phyloP scores from a whole-genome alignment of 1,139 yeast species.

The Yamadazyma sp. region DNA sequence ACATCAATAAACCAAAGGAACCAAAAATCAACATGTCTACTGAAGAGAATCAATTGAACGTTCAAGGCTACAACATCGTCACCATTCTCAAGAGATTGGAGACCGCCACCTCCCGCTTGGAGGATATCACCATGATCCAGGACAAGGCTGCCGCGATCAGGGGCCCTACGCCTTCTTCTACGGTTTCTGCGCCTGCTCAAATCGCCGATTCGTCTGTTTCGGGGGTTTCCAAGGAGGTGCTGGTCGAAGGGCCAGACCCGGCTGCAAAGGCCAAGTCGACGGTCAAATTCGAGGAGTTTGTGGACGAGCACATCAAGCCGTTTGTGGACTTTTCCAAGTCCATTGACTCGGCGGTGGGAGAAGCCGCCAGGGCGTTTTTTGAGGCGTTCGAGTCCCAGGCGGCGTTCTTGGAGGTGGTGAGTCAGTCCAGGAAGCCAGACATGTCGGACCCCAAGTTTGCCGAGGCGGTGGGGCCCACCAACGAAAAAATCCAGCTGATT shows the following conservation, averaged over 20 bases:
- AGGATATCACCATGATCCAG: slow-evolving; percentile 82
- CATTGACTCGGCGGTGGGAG: slow-evolving; percentile 63
- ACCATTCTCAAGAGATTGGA: slow-evolving; percentile 83
- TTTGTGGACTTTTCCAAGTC: slow-evolving; percentile 56
- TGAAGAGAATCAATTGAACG: slow-evolving; percentile 58
- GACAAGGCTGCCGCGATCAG: slow-evolving; percentile 28
- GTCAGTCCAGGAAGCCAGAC: slow-evolving; percentile 65
- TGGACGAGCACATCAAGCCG: slow-evolving; percentile 57
- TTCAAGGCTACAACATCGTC: slow-evolving; percentile 79
- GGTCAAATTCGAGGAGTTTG: slow-evolving; percentile 53
- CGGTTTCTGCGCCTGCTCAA: slow-evolving; percentile 15
- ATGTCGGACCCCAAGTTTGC: slow-evolving; percentile 52
- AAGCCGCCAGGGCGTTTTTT: slow-evolving; percentile 55
- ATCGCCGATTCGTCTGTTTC: slow-evolving; percentile 7
- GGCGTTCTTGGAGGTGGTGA: slow-evolving; percentile 57
- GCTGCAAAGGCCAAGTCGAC: slow-evolving; percentile 44
- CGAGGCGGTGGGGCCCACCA: slow-evolving; percentile 67
- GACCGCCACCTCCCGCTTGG: slow-evolving; percentile 91
- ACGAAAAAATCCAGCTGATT: slow-evolving; percentile 57
- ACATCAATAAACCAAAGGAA: not conserved
- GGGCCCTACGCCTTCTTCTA: not conserved
- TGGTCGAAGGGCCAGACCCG: slow-evolving; percentile 13
- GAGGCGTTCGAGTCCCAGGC: slow-evolving; percentile 63
- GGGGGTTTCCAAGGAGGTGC: slow-evolving; percentile 5
- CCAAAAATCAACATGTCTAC: slow-evolving; percentile 25